Evolutionary conservation across 106 monocot species (phyloP).

Genomic region (Alisma plantagoaquatica): DNA sequence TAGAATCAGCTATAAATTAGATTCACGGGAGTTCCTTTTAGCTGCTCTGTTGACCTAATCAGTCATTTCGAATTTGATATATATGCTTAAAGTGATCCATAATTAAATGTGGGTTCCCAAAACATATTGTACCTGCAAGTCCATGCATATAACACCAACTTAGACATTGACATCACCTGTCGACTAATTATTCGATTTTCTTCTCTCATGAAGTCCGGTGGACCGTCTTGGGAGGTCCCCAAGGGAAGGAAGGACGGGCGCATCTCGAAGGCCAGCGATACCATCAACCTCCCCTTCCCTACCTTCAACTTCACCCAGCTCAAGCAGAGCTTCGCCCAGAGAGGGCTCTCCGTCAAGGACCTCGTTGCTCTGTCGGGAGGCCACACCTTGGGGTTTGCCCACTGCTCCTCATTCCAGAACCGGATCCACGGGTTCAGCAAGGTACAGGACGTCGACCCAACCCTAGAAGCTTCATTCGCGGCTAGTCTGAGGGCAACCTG

Average conservation of each 20-base stretch:
- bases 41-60: too few relatives aligned
- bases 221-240: conserved; percentile 74
- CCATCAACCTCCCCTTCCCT: conserved; percentile 47
- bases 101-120: too few relatives aligned
- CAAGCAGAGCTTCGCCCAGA: conserved; percentile 58
- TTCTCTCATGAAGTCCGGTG: conserved; percentile 36
- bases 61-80: too few relatives aligned
- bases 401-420: conserved; percentile 91
- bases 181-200: too few relatives aligned
- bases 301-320: conserved; percentile 57
- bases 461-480: conserved; percentile 52
- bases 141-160: too few relatives aligned
- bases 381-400: conserved; percentile 80
- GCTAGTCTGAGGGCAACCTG: conserved; percentile 34
- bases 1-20: too few relatives aligned
- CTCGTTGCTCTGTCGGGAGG: conserved; percentile 83
- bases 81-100: too few relatives aligned
- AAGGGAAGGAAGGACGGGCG: conserved; percentile 74
- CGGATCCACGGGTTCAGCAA: conserved; percentile 56
- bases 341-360: conserved; percentile 48
- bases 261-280: conserved; percentile 64
- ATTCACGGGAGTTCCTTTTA: too few relatives aligned
- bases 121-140: too few relatives aligned
- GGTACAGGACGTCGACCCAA: conserved; percentile 42
- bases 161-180: too few relatives aligned